Percentiles rank a stretch among this genome's conserved stretches.
Conservation (phyloP, 106 monocot genomes). For the Dioscorea dumetorum region DNA sequence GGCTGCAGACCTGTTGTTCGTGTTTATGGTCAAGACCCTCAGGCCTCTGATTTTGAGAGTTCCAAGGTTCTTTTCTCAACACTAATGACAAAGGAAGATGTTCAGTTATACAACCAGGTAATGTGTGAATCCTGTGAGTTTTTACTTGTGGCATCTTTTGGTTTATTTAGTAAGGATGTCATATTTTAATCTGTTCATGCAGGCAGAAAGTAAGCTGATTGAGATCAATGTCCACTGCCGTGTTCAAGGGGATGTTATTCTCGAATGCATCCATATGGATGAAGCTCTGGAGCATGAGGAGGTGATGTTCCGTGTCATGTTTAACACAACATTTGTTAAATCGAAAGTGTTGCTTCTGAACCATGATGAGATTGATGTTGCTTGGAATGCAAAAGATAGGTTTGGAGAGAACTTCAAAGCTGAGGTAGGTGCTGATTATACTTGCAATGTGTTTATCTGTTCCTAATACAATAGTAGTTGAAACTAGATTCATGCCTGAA, state of each 20-base stretch:
- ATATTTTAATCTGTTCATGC: slow-evolving; percentile 27
- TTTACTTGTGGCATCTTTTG: neutral
- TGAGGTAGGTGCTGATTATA: slow-evolving; percentile 56
- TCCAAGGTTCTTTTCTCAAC: slow-evolving; percentile 61
- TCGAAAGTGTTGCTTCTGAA: slow-evolving; percentile 55
- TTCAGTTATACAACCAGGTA: slow-evolving; percentile 55
- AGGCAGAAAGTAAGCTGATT: slow-evolving; percentile 51
- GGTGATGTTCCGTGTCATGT: slow-evolving; percentile 81
- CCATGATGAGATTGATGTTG: slow-evolving; percentile 61
- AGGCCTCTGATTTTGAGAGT: slow-evolving; percentile 28
- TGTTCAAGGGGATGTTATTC: slow-evolving; percentile 93
- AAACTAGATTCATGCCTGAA: slow-evolving; percentile 58
- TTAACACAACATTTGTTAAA: slow-evolving; percentile 81
- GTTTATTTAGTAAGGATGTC: slow-evolving; percentile 5
- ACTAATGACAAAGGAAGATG: slow-evolving; percentile 51
- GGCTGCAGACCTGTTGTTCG: slow-evolving; percentile 77
- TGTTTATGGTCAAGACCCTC: slow-evolving; percentile 68
- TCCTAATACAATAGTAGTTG: slow-evolving; percentile 17
- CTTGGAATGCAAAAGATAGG: slow-evolving; percentile 55
- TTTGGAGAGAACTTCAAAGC: slow-evolving; percentile 79
- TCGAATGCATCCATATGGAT: slow-evolving; percentile 75
- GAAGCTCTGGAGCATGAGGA: slow-evolving; percentile 46
- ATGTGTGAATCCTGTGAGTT: neutral
- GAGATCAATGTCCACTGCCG: slow-evolving; percentile 68
- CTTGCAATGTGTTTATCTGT: slow-evolving; percentile 10